Base-by-base conservation (phyloP, 805 yeast species). In the Ogataea dorogensis region DNA sequence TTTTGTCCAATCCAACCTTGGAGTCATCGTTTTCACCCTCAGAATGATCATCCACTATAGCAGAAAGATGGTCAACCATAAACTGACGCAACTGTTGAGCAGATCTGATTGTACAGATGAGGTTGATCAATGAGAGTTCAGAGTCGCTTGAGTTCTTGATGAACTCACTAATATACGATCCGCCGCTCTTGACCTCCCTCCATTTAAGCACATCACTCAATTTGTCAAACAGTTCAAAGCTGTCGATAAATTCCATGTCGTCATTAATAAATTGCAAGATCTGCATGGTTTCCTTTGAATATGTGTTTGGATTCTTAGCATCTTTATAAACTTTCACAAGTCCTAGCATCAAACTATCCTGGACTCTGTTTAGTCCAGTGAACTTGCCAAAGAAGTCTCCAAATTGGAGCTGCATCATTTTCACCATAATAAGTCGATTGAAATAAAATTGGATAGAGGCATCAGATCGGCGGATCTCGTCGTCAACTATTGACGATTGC, bases 131-230 rank as follows among this genome's bases (percentile, higher is more conserved):
- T 17, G 50, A 53, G 18, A 56, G 32, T 14, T 50, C 50, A 4
- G 44, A 34, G 8, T 50, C 55, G 12, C 44, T 34, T 3, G 58
- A 47, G 28, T 44, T 52, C 8, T 44, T 32, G 16, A 56, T 46
- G 35, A 49, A 58, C 38, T 58, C 59, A 16, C 39, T 26, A 20
- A 56, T 43, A 7, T 53, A 40, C 21, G 41, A 44, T 33, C 56
- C 50, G 22, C 39, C 40, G 5, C 42, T 26, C 17, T 37, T 41
- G 13, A 34, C 36, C 6, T 27, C 28, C 4, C 41, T 31, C 31
- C 49, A 36, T 25, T 32, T 37, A 14, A 56, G 38, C 18, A 56
- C 44, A 18, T 48, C 47, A 16, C 28, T 32, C 19, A 59, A 26
- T 20, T 55, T 49, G n/a, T 43, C 48, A 20, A 50, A 47, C 12